Base-by-base conservation (phyloP, 2,329 filamentous ascomycete genomes). In the Clonostachys solani region DNA sequence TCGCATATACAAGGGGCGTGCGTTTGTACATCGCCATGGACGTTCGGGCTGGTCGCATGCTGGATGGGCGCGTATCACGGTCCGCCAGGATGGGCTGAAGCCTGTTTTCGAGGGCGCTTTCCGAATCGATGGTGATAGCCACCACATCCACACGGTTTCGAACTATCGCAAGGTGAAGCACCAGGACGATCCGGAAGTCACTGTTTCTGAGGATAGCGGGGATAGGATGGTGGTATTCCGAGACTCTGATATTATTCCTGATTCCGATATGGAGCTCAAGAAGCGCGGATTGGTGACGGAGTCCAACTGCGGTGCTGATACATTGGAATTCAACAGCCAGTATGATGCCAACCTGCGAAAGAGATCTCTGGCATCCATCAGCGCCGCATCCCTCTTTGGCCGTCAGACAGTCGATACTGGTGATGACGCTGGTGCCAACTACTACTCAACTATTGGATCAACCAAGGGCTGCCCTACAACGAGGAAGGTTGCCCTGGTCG, bases 31-130 rank as follows among this genome's bases (percentile, higher is more conserved):
- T 51, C 77, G 78, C 18, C 70, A 75, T 6, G 77, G 76, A 45
- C 74, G 78, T 23, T 58, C 67, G 9, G 79, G 82, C 54, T 97
- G 91, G 89, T 82, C 82, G 47, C 83, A 86, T 53, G 87, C 85
- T 15, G 94, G 94, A 41, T 96, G 89, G 89, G 89, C 92, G 40
- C 80, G 94, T 49, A 83, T 97, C 51, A 82, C 84, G 43, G 73
- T 99, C 12, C 78, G 82, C 56, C 75, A 77, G 52, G 94, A 99
- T 68, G 94, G 94, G 3, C 66, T 73, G 40, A 62, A 79, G 15
- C 94, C 94, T 18, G 66, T 96, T 33, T 99, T 99, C 56, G 89
- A 96, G 65, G 94, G 94, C 46, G 86, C 87, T 4, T 96, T 97
- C 63, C 84, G 86, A 34, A 70, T 97, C 36, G 73, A 87, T 59